These are phyloP conservation scores for Trebouxia sp. DNA, from an alignment of 139 green algal genomes.

Conservation along the genomic window DNA sequence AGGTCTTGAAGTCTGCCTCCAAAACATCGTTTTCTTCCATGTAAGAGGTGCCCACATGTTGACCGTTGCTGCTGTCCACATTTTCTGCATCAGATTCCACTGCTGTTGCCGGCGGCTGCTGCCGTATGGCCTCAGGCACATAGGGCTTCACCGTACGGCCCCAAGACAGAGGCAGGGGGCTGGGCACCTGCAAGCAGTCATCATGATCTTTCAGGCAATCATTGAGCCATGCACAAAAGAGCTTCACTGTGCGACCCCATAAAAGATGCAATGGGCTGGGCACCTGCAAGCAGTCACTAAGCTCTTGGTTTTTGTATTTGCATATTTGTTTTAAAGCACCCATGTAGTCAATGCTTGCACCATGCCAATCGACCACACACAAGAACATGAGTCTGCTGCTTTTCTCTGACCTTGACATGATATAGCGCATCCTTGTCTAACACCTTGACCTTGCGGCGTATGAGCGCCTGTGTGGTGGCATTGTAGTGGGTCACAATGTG, in stretches of 20 bases:
- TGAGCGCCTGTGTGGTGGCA: slow-evolving; percentile 64
- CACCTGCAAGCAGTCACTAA: too few relatives aligned
- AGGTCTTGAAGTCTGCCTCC: slow-evolving; percentile 17
- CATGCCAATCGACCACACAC: too few relatives aligned
- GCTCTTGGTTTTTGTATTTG: too few relatives aligned
- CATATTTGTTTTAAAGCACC: too few relatives aligned
- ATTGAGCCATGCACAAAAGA: too few relatives aligned
- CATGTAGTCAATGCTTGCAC: too few relatives aligned
- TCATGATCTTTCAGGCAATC: too few relatives aligned
- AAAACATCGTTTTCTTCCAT: not conserved
- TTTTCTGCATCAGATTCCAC: slow-evolving; percentile 8
- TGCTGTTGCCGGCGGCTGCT: not conserved
- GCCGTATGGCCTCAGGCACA: slow-evolving; percentile 28
- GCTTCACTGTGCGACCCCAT: too few relatives aligned
- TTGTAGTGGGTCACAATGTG: slow-evolving; percentile 77
- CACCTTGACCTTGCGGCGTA: slow-evolving; percentile 55
- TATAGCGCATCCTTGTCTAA: slow-evolving; percentile 39
- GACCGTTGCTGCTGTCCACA: slow-evolving; percentile 21
- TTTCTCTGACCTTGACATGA: slow-evolving; percentile 32
- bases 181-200: slow-evolving; percentile 54
- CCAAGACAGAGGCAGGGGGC: slow-evolving; percentile 79
- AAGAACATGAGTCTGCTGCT: too few relatives aligned
- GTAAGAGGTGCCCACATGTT: not conserved
- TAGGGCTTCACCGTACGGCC: slow-evolving; percentile 75
- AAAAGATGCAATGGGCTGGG: too few relatives aligned